phyloP scores from a whole-genome alignment of 495 filamentous ascomycete genomes.

The Neurospora sp. region DNA sequence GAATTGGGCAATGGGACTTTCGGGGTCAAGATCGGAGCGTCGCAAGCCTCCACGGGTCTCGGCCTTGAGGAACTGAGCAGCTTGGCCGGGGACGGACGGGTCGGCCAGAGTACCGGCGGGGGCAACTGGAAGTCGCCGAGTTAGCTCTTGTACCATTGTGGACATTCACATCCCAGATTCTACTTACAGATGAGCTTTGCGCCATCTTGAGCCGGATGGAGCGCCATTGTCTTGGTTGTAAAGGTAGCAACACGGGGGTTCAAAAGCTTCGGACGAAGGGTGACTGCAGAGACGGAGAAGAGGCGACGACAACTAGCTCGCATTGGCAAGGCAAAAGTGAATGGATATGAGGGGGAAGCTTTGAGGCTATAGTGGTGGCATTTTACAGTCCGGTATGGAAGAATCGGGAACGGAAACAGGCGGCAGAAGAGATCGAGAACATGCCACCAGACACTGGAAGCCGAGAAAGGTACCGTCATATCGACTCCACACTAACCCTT shows the following conservation, averaged over 20 bases:
- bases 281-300: conserved; percentile 1
- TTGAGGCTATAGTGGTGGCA: neutral
- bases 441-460: neutral
- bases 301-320: neutral
- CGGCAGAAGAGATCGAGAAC: neutral
- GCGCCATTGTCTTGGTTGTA: conserved; percentile 29
- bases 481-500: neutral
- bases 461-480: neutral
- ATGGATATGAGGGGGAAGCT: neutral
- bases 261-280: neutral
- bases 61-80: conserved; percentile 50
- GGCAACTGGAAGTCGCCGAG: conserved; percentile 33
- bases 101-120: conserved; percentile 21
- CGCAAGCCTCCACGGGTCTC: conserved; percentile 35
- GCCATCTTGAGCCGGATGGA: conserved; percentile 30
- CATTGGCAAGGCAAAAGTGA: neutral
- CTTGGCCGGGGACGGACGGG: conserved; percentile 32
- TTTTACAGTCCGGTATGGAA: neutral
- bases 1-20: conserved; percentile 68
- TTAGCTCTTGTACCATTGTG: conserved; percentile 22
- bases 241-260: neutral
- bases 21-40: conserved; percentile 39
- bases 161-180: neutral
- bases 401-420: neutral
- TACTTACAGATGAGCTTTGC: conserved; percentile 44